Evolutionary conservation across 2,329 filamentous ascomycete genomes (phyloP).

Genomic region (Simplicillium sp.): DNA sequence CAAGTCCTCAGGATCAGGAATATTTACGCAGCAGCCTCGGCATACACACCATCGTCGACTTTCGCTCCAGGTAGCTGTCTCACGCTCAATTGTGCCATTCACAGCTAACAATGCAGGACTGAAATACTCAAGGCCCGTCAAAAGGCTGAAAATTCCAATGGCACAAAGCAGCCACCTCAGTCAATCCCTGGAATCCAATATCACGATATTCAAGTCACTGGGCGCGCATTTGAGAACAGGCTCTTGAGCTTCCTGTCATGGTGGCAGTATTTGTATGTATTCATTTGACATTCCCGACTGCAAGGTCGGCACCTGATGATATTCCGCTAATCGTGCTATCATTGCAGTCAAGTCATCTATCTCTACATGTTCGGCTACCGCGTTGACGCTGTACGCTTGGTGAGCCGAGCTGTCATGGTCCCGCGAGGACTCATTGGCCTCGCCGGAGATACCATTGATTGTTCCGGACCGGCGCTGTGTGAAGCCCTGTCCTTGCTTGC

Average conservation of each 20-base stretch:
- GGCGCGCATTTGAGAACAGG: conserved; percentile 57
- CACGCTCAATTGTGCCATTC: no score
- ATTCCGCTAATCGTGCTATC: conserved; percentile 1
- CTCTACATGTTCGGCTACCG: conserved; percentile 60
- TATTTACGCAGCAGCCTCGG: conserved; percentile 50
- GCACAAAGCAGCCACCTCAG: no score
- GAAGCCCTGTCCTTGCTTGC: conserved; percentile 20
- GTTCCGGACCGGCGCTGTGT: conserved; percentile 53
- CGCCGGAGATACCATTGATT: conserved; percentile 58
- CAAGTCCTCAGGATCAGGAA: conserved; percentile 53
- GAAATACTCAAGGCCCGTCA: no score
- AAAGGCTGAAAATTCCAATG: no score
- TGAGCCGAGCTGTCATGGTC: conserved; percentile 62
- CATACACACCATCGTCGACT: conserved; percentile 67
- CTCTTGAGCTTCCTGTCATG: conserved; percentile 61
- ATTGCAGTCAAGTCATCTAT: conserved; percentile 35
- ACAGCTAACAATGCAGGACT: no score
- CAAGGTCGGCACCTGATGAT: background rate
- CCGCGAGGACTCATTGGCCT: conserved; percentile 63
- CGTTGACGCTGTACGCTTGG: conserved; percentile 57
- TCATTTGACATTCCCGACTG: background rate
- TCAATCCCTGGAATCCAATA: conserved; percentile 54
- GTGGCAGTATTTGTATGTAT: conserved; percentile 49
- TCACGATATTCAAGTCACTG: conserved; percentile 63
- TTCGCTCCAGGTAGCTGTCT: conserved; percentile 59